Base-by-base conservation (phyloP, 164 flowering plant species). In the Vitis rotundifolia region DNA sequence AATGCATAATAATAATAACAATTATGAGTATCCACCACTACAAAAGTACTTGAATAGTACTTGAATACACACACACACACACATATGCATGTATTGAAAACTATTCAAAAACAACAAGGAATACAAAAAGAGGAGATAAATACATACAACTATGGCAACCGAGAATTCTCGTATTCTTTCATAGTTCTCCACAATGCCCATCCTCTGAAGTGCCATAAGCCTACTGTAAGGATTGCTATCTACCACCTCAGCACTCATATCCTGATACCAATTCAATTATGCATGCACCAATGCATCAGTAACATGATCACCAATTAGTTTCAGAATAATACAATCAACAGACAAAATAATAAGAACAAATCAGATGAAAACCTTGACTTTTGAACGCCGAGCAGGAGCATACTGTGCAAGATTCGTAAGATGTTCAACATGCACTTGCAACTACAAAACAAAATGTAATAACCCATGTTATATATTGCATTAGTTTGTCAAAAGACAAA, bases 201-300 rank as follows among this genome's bases (percentile, higher is more conserved):
- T 93, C 79, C 98, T 87, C 72, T 95, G 98, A 68, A 95, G 90
- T 11, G 99, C 99, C 99, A 95, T 95, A 44, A 95, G 97, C 83
- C 98, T 86, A 68, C 99, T 93, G 66, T 95, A 95, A 9, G 99
- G 99, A 67, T 95, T 95, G 79, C 97, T 93, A 72, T 94, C 99
- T 53, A 94, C 92, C 72, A 94, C 97, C 79, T 94, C 99, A 4
- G 95, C 89, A 76, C 98, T 94, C 97, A 92, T 87, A 78, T 92
- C 95, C 99, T 94, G 89, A 62, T 64, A 79, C 14, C 50, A 68
- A 48, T 47, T 8, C 48, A 81, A 31, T 26, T 31, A 22, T 22
- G n/a, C 11, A 26, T 56, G 37, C 37, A 63, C 31, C 22, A n/a
- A 29, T 8, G 44, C 31, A 68, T 63, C 60, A 66, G 16, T 54